Evolutionary conservation across 2,329 filamentous ascomycete species (phyloP).

Genomic region (Colletotrichum zoysiae): DNA sequence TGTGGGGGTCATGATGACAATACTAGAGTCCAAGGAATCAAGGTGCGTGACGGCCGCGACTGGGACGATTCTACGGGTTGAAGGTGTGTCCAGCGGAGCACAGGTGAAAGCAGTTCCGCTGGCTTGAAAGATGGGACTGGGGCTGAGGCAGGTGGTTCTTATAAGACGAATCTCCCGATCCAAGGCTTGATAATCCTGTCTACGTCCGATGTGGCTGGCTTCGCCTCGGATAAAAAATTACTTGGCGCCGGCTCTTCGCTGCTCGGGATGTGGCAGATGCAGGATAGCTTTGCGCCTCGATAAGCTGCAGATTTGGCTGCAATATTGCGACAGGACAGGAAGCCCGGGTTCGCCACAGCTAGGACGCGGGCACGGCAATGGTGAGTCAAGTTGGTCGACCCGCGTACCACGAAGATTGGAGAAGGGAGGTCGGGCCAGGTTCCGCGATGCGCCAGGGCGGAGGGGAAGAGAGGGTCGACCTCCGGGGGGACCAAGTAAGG

Average conservation of each 20-base stretch:
- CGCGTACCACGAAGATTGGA: constrained; percentile 12
- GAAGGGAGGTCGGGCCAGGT: constrained; percentile 1
- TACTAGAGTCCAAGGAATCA: constrained; percentile 9
- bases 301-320: constrained; percentile 16
- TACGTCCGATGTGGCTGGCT: neutral
- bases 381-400: neutral
- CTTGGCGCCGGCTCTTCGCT: constrained; percentile 6
- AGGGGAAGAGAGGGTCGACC: constrained; percentile 3
- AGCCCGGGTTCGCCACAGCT: constrained; percentile 13
- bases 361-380: constrained; percentile 1
- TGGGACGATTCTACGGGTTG: constrained; percentile 16
- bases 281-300: constrained; percentile 17
- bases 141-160: constrained; percentile 12
- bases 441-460: constrained; percentile 26
- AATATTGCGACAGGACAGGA: constrained; percentile 9
- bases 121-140: constrained; percentile 1
- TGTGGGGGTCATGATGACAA: constrained; percentile 76
- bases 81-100: constrained; percentile 11
- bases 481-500: neutral
- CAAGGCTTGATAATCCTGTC: constrained; percentile 3
- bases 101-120: constrained; percentile 8
- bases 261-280: neutral
- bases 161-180: neutral
- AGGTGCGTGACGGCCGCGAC: neutral
- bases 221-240: neutral